Evolutionary conservation across 1,139 yeast genomes (phyloP), one percentile per base, ranked within the genome.

Genomic region (Ogataea hybrid): DNA sequence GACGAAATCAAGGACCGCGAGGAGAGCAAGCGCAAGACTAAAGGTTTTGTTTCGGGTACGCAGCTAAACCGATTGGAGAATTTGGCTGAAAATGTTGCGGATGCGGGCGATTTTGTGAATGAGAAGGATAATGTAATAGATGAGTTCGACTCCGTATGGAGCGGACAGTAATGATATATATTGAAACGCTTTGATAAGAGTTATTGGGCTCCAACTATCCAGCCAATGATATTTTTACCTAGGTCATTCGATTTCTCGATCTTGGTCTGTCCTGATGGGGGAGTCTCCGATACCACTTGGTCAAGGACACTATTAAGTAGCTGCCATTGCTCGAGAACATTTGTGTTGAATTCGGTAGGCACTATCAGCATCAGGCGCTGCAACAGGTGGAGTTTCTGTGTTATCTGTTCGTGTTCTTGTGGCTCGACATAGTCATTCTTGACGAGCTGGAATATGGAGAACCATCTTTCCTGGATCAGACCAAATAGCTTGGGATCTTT

Each of bases 371-470:
- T 54, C 4, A 79, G 64, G 37, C 68, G 63, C 1, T 81, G 65
- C 12, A 81, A 58, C 2, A 82, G 57, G 14, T 69, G 70, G 47
- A 81, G 56, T 55, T 82, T 86, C 35, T 69, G 63, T 10, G 61
- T 56, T 22, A 61, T 60, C 42, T 42, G 23, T 5, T 37, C 43
- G 5, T 33, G 30, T 7, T 47, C 49, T 11, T 30, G 59, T 51
- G 12, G 63, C 59, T 27, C 47, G 5, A 32, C 34, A 34, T 47
- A 54, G 15, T 60, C 47, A 57, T 62, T 37, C 62, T 65, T 43
- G 58, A 69, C 81, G 6, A 81, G 77, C 54, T 81, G 87, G 52
- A 78, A 80, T 43, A 81, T 73, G 0, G 82, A 73, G 35, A 75
- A 65, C 87, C 89, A 81, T 41, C 67, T 56, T n/a, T 67, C 68